phyloP scores from a whole-genome alignment of 1,139 yeast species.

The Saccharomyces hybrid region DNA sequence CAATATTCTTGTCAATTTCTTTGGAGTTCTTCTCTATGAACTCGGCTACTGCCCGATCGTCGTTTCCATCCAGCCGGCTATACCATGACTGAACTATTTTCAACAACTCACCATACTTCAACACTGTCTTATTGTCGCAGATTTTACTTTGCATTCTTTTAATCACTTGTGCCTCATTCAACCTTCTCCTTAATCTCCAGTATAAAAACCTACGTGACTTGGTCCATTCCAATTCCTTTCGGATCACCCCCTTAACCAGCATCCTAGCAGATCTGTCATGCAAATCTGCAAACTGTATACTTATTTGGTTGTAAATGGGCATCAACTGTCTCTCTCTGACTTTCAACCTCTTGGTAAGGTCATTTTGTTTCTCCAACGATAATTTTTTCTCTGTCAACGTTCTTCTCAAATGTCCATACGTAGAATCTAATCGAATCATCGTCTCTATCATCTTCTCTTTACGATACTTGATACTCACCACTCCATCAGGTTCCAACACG shows the following conservation, averaged over 20 bases:
- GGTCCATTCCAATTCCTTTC: slow-evolving; percentile 76
- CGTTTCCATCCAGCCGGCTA: slow-evolving; percentile 52
- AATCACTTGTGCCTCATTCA: slow-evolving; percentile 83
- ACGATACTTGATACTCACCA: slow-evolving; percentile 96
- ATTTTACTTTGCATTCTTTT: slow-evolving; percentile 63
- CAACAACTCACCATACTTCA: slow-evolving; percentile 67
- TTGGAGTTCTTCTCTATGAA: slow-evolving; percentile 81
- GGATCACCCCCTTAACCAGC: slow-evolving; percentile 88
- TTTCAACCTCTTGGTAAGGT: slow-evolving; percentile 55
- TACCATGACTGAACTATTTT: slow-evolving; percentile 57
- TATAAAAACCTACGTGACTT: slow-evolving; percentile 91
- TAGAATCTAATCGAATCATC: slow-evolving; percentile 80
- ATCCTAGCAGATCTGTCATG: slow-evolving; percentile 98
- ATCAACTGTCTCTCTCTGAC: slow-evolving; percentile 73
- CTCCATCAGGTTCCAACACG: slow-evolving; percentile 97
- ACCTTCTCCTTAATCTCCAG: slow-evolving; percentile 97
- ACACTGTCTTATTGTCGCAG: slow-evolving; percentile 59
- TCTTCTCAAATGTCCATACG: slow-evolving; percentile 58
- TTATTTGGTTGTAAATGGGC: slow-evolving; percentile 86
- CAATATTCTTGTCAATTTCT: slow-evolving; percentile 50
- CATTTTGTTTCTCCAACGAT: slow-evolving; percentile 57
- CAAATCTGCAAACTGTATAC: slow-evolving; percentile 93
- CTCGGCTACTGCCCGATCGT: slow-evolving; percentile 71
- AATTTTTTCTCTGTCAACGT: slow-evolving; percentile 50
- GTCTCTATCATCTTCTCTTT: slow-evolving; percentile 83